phyloP scores from a whole-genome alignment of 148 eudicot genomes.

The Diospyros kaki region DNA sequence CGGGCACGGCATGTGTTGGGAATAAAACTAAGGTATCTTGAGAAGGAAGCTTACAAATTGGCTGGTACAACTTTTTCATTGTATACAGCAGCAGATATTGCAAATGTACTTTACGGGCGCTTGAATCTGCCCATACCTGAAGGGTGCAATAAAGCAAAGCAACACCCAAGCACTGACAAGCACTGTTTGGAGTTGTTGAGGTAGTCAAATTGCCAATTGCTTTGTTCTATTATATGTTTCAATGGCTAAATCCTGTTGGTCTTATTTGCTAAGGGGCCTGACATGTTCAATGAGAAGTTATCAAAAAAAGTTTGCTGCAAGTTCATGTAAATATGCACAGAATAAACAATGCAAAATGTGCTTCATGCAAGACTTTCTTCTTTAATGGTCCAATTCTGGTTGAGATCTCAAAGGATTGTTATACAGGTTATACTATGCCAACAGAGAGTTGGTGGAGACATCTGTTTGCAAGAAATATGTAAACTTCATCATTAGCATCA shows the following conservation, averaged over 20 bases:
- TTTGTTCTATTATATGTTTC: slow-evolving; percentile 3
- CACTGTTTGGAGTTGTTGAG: slow-evolving; percentile 84
- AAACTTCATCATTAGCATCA: no score
- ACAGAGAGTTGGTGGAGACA: no score
- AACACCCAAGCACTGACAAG: slow-evolving; percentile 92
- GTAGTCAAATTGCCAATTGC: slow-evolving; percentile 28
- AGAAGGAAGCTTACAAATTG: slow-evolving; percentile 79
- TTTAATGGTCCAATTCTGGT: not conserved
- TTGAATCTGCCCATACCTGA: slow-evolving; percentile 90
- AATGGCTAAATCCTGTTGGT: slow-evolving; percentile 4
- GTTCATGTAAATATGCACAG: not conserved
- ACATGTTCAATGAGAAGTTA: not conserved
- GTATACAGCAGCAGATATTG: slow-evolving; percentile 87
- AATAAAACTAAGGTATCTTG: slow-evolving; percentile 74
- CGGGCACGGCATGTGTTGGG: slow-evolving; percentile 68
- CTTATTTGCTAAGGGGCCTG: not conserved
- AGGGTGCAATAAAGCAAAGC: slow-evolving; percentile 62
- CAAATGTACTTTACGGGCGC: slow-evolving; percentile 76
- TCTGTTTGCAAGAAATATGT: no score
- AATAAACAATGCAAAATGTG: not conserved
- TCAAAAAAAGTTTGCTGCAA: not conserved
- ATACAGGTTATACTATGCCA: no score
- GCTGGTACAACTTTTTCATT: slow-evolving; percentile 93
- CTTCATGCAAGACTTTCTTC: not conserved
- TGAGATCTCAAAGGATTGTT: not conserved